Conservation (phyloP, 805 yeast genomes). For the Candida orba region DNA sequence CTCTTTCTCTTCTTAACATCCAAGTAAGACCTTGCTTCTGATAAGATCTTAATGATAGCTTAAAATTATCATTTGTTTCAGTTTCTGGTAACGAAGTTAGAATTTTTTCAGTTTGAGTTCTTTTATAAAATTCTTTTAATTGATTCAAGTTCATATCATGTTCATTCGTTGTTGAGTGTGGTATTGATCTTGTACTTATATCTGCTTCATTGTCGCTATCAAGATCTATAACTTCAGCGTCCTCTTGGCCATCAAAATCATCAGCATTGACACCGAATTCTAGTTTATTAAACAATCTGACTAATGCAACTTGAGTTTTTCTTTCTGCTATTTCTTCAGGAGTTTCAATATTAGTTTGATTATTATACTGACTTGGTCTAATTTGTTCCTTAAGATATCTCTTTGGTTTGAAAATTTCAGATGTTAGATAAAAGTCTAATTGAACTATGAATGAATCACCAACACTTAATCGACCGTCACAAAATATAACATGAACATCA, state of each 20-base stretch:
- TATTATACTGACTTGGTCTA: conserved; percentile 8
- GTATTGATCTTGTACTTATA: conserved; percentile 13
- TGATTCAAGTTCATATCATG: conserved; percentile 58
- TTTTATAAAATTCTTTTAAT: conserved; percentile 62
- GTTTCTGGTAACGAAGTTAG: conserved; percentile 55
- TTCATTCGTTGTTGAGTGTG: background rate
- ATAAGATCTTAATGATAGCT: conserved; percentile 58
- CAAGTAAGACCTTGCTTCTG: conserved; percentile 83
- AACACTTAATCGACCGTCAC: conserved; percentile 50
- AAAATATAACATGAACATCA: conserved; percentile 49
- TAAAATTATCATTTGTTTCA: conserved; percentile 42
- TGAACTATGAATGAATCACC: conserved; percentile 75
- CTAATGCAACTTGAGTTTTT: conserved; percentile 47
- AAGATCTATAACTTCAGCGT: conserved; percentile 24
- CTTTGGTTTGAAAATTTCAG: conserved; percentile 17
- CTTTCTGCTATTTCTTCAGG: conserved; percentile 44
- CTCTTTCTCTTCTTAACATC: conserved; percentile 80
- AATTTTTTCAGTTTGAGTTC: conserved; percentile 59
- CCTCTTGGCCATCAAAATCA: conserved; percentile 14
- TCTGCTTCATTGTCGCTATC: conserved; percentile 36
- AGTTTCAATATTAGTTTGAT: conserved; percentile 35
- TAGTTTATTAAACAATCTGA: conserved; percentile 47
- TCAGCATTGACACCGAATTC: conserved; percentile 22
- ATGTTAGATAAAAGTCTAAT: conserved; percentile 55
- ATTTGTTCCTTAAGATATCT: conserved; percentile 15